Percentiles rank a stretch among this genome's conserved stretches.
phyloP scores from a whole-genome alignment of 371 early-diverging fungal species.

The Saksenaea vasiformis region DNA sequence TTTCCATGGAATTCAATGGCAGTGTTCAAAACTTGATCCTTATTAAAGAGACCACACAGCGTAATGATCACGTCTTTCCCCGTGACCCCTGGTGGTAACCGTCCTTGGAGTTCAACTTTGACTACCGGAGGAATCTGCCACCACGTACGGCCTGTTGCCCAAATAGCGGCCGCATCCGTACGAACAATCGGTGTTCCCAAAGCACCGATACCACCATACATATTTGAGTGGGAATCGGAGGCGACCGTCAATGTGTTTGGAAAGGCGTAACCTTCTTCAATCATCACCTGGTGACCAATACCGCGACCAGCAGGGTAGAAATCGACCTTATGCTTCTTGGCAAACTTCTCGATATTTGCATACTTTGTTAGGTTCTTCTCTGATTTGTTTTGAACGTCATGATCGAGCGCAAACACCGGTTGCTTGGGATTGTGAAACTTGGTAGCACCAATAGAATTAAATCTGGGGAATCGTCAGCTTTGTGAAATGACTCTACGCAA shows the following conservation, averaged over 20 bases:
- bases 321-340: slow-evolving; percentile 78
- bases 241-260: slow-evolving; percentile 93
- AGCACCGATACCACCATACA: slow-evolving; percentile 95
- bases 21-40: slow-evolving; percentile 92
- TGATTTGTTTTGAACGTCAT: slow-evolving; percentile 93
- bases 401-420: slow-evolving; percentile 94
- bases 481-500: background rate
- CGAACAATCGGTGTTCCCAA: slow-evolving; percentile 96
- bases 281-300: slow-evolving; percentile 96
- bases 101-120: slow-evolving; percentile 77
- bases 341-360: slow-evolving; percentile 80
- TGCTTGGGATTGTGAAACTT: slow-evolving; percentile 78
- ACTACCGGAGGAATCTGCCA: slow-evolving; percentile 97
- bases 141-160: slow-evolving; percentile 97
- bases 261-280: slow-evolving; percentile 95
- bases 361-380: slow-evolving; percentile 91
- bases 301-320: slow-evolving; percentile 96
- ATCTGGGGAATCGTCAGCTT: slow-evolving; percentile 52
- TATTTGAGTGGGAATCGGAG: slow-evolving; percentile 97
- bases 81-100: slow-evolving; percentile 77
- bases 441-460: slow-evolving; percentile 87
- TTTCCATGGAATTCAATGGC: slow-evolving; percentile 91
- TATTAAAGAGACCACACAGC: slow-evolving; percentile 81
- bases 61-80: slow-evolving; percentile 97
- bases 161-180: slow-evolving; percentile 96